Evolutionary conservation across 352 stramenopile genomes (phyloP).

Genomic region (Pythium scleroteichum): DNA sequence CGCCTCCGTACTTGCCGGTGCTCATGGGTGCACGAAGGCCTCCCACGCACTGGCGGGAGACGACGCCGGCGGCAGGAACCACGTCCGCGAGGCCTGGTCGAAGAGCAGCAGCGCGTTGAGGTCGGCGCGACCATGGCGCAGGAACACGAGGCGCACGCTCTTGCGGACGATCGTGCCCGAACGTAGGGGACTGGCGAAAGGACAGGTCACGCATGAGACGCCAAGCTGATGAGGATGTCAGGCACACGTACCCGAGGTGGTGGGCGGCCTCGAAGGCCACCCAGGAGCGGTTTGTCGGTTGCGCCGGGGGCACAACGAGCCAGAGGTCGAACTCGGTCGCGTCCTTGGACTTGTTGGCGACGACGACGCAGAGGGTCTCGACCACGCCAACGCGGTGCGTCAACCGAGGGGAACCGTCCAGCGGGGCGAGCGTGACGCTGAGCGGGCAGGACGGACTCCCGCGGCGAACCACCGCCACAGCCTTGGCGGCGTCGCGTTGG

Average conservation of each 20-base stretch:
- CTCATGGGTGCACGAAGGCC: slow-evolving; percentile 27
- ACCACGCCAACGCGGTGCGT: slow-evolving; percentile 24
- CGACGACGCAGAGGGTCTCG: slow-evolving; percentile 47
- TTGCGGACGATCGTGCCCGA: slow-evolving; percentile 59
- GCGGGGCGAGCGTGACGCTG: slow-evolving; percentile 40
- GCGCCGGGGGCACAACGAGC: slow-evolving; percentile 40
- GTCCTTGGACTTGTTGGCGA: slow-evolving; percentile 48
- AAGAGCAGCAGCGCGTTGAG: slow-evolving; percentile 57
- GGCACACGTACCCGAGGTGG: slow-evolving; percentile 51
- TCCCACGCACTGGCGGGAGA: slow-evolving; percentile 26
- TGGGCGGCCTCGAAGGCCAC: slow-evolving; percentile 67
- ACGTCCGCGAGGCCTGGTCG: slow-evolving; percentile 58
- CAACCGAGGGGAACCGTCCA: slow-evolving; percentile 14
- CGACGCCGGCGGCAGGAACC: slow-evolving; percentile 45
- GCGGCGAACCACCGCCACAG: slow-evolving; percentile 28
- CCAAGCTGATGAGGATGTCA: too few relatives aligned
- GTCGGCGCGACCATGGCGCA: slow-evolving; percentile 42
- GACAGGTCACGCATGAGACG: neutral
- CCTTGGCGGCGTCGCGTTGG: neutral
- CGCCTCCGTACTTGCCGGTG: neutral
- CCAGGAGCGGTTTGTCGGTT: slow-evolving; percentile 20
- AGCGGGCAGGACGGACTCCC: slow-evolving; percentile 37
- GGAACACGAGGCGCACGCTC: slow-evolving; percentile 60
- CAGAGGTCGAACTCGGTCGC: slow-evolving; percentile 62
- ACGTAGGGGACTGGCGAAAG: slow-evolving; percentile 30